Percentiles rank a stretch among this genome's conserved stretches.
Evolutionary conservation across 768 basidiomycete species (phyloP).

Genomic region (Saitozyma podzolica): DNA sequence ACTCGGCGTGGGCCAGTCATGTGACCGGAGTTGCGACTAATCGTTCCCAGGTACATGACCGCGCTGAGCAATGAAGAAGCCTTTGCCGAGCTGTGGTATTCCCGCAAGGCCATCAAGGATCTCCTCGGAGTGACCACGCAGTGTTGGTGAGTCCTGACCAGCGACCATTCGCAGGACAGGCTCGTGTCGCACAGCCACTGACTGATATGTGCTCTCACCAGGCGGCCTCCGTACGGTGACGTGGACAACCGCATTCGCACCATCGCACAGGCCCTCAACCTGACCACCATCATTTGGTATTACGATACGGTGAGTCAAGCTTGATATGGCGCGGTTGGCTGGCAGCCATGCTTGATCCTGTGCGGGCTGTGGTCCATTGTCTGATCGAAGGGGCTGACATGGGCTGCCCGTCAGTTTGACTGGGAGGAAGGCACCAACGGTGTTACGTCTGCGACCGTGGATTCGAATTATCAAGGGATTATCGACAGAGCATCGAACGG

Average conservation of each 20-base stretch:
- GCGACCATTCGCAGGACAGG: no score
- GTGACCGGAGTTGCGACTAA: neutral
- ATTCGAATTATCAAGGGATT: conserved; percentile 46
- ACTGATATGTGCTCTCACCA: conserved; percentile 14
- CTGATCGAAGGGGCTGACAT: neutral
- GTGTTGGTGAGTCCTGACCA: conserved; percentile 30
- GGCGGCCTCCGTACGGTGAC: conserved; percentile 50
- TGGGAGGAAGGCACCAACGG: conserved; percentile 39
- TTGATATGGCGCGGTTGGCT: neutral
- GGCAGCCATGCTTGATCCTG: no score
- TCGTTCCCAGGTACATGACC: conserved; percentile 58
- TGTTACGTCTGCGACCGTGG: conserved; percentile 11
- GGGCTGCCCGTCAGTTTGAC: conserved; percentile 25
- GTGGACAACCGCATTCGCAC: conserved; percentile 50
- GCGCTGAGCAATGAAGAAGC: conserved; percentile 54
- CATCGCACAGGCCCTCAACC: conserved; percentile 43
- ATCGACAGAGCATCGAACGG: conserved; percentile 40
- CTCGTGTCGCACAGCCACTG: no score
- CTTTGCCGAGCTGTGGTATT: conserved; percentile 51
- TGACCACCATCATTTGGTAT: conserved; percentile 46
- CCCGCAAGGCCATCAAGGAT: conserved; percentile 41
- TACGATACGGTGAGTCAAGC: conserved; percentile 17
- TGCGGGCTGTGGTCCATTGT: no score
- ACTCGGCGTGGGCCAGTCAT: no score
- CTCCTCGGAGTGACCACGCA: conserved; percentile 44